A percentile compares a stretch with the other conserved stretches of the same genome.
These are phyloP conservation scores for Xerocomus spinulosus DNA, from an alignment of 768 basidiomycete species.

Conservation along the genomic window DNA sequence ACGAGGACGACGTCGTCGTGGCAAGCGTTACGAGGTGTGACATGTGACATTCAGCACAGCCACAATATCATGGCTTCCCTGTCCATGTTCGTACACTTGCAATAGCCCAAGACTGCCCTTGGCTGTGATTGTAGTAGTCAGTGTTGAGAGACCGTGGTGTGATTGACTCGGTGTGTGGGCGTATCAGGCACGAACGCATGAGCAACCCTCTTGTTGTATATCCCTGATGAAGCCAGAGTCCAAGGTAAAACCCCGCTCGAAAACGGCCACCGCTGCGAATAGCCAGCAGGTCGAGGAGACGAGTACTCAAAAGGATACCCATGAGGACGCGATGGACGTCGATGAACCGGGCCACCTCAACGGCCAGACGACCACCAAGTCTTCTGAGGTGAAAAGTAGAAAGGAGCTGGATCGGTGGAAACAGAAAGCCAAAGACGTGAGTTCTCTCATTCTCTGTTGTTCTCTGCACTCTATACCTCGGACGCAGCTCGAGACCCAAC, in stretches of 20 bases:
- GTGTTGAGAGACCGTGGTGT: no score
- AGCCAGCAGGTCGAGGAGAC: slow-evolving; percentile 5
- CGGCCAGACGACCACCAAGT: slow-evolving; percentile 1
- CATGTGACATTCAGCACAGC: slow-evolving; percentile 8
- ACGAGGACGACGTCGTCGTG: slow-evolving; percentile 1
- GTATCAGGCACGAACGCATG: no score
- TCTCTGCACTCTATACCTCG: not conserved
- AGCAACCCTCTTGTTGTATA: no score
- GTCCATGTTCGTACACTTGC: no score
- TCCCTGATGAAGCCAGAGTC: slow-evolving; percentile 3
- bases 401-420: slow-evolving; percentile 31
- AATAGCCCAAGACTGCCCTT: no score
- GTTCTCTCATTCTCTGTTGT: not conserved
- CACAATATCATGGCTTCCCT: slow-evolving; percentile 25
- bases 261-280: slow-evolving; percentile 2
- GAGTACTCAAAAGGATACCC: not conserved
- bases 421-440: slow-evolving; percentile 26
- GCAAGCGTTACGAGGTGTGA: not conserved
- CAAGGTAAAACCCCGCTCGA: slow-evolving; percentile 20
- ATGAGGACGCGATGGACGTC: slow-evolving; percentile 15
- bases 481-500: slow-evolving; percentile 36
- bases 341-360: slow-evolving; percentile 3
- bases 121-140: no score
- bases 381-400: slow-evolving; percentile 13
- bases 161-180: no score